Percentiles rank a stretch among this genome's conserved stretches.
These are phyloP conservation scores for Sugiyamaella valdiviana DNA, from an alignment of 805 yeast genomes.

Conservation along the genomic window DNA sequence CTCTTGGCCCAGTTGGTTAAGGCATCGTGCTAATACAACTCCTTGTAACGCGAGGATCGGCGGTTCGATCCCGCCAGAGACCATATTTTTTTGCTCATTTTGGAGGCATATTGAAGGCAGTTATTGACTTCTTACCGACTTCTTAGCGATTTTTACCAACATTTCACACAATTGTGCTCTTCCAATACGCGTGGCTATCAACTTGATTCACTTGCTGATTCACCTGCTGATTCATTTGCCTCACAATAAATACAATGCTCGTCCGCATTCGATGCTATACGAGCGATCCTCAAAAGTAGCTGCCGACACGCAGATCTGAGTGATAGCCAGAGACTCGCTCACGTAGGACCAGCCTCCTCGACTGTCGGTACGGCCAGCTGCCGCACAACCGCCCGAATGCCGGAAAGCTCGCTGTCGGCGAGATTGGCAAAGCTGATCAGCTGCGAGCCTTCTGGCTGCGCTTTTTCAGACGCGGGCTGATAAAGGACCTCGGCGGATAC, in stretches of 20 bases:
- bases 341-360: no score
- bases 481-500: slow-evolving; percentile 8
- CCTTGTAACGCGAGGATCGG: slow-evolving; percentile 12
- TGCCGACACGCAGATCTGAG: no score
- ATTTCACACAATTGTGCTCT: no score
- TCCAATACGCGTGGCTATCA: no score
- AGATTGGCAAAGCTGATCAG: slow-evolving; percentile 10
- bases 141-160: no score
- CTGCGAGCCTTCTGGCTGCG: slow-evolving; percentile 3
- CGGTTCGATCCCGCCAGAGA: slow-evolving; percentile 15
- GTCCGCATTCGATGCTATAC: no score
- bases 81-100: slow-evolving; percentile 4
- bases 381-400: background rate
- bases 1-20: slow-evolving; percentile 14
- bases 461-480: background rate
- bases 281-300: no score
- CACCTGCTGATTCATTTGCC: no score
- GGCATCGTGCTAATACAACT: slow-evolving; percentile 11
- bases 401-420: background rate
- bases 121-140: background rate
- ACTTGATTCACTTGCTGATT: no score
- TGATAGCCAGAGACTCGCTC: no score
- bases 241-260: no score
- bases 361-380: background rate
- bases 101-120: background rate